These are phyloP conservation scores for Hydnomerulius pinastri DNA, from an alignment of 768 basidiomycete genomes.

Conservation along the genomic window DNA sequence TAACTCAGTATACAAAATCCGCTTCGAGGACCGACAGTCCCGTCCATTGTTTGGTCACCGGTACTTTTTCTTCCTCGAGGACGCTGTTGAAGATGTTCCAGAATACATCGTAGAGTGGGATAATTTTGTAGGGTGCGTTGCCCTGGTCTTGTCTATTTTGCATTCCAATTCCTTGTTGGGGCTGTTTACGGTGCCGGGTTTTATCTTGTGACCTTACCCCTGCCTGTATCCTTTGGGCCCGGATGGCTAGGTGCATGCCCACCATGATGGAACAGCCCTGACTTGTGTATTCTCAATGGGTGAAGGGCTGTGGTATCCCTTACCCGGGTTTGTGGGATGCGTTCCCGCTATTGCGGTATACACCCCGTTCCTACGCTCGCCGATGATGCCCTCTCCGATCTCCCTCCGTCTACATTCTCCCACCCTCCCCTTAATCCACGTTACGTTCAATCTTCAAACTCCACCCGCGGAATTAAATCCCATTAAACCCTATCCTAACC, in stretches of 20 bases:
- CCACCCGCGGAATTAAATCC: not conserved
- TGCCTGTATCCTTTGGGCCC: not conserved
- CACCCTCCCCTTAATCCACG: not conserved
- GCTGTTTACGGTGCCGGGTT: constrained; percentile 1
- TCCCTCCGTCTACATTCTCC: not conserved
- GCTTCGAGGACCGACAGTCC: constrained; percentile 72
- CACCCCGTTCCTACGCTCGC: not conserved
- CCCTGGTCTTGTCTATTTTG: not conserved
- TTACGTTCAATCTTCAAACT: not conserved
- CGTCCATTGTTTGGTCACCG: constrained; percentile 81
- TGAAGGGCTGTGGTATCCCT: too few species aligned
- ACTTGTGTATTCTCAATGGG: too few species aligned
- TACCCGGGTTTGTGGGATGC: not conserved
- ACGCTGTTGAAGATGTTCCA: constrained; percentile 96
- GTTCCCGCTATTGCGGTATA: not conserved
- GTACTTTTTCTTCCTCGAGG: constrained; percentile 91
- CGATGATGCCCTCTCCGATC: not conserved
- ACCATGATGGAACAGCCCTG: not conserved
- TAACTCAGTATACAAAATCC: constrained; percentile 87
- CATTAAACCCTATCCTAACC: not conserved
- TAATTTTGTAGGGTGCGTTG: constrained; percentile 76
- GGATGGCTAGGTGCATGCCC: not conserved
- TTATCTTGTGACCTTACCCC: too few species aligned
- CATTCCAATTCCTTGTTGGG: not conserved
- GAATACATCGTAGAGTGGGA: constrained; percentile 98